Evolutionary conservation across 2,329 filamentous ascomycete genomes (phyloP), one percentile per base, ranked within the genome.

Genomic region (Xylariales sp.): DNA sequence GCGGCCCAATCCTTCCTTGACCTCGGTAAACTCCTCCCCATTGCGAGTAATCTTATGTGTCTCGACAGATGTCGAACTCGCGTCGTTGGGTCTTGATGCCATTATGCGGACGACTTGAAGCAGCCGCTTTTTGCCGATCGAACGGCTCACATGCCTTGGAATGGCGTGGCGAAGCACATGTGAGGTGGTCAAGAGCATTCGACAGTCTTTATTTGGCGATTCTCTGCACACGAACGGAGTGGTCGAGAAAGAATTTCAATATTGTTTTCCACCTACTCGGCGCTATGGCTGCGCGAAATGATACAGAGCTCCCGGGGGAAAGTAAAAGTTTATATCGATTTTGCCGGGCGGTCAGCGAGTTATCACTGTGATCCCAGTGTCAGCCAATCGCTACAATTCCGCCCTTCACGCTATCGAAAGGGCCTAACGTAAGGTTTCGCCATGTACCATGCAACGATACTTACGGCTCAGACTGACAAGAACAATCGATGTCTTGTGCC

Each of bases 1-100:
- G 22, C 69, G 70, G n/a, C 73, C 77, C 35, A 73, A 70, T 0
- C 77, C 77, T 49, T 81, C 77, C 46, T 64, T 70, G 4, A 80
- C 63, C 11, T 71, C 71, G 15, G 63, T 68, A 51, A 73, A 79
- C 21, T 69, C 64, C 52, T 72, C 66, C 27, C 70, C 75, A 44
- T 73, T 64, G 46, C 62, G 59, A 14, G 51, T 50, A 42, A 69
- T 51, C 25, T 51, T 58, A 46, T 63, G 56, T 20, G 59, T 55
- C 15, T 58, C 55, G 39, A 54, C 54, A 31, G 59, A 40, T 10
- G 54, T 49, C 31, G 49, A 43, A 32, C 54, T 35, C 28, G 42
- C 39, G 6, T 44, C 21, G 31, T 51, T 47, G 7, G 45, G 21
- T 31, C 51, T 47, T 5, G 50, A 51, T 22, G 48, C 42, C 57